Evolutionary conservation across 352 stramenopile species (phyloP).

Genomic region (Phytophthora boehmeriae): DNA sequence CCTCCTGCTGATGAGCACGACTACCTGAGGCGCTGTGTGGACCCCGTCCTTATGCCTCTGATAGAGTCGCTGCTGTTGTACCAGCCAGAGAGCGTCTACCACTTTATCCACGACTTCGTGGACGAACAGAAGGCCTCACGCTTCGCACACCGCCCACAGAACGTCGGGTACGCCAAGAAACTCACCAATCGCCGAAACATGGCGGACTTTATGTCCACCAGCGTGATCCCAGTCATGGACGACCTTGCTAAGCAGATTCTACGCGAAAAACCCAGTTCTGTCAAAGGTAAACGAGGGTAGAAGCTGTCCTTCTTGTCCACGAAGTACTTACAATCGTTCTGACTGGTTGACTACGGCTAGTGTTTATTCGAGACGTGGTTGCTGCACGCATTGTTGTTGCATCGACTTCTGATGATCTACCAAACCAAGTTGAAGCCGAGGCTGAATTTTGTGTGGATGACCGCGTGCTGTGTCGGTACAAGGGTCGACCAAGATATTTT

Average conservation of each 20-base stretch:
- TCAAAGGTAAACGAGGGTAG: conserved; percentile 43
- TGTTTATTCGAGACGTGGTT: conserved; percentile 70
- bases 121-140: conserved; percentile 56
- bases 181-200: conserved; percentile 76
- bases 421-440: conserved; percentile 56
- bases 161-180: conserved; percentile 66
- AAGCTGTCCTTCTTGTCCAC: neutral
- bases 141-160: conserved; percentile 36
- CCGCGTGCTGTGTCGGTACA: conserved; percentile 68
- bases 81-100: conserved; percentile 79
- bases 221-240: conserved; percentile 85
- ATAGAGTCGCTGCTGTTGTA: conserved; percentile 83
- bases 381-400: conserved; percentile 54
- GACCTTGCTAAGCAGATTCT: conserved; percentile 83
- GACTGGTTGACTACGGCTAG: conserved; percentile 17
- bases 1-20: conserved; percentile 73
- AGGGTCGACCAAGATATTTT: conserved; percentile 67
- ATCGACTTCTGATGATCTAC: conserved; percentile 25
- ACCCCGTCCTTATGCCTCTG: conserved; percentile 83
- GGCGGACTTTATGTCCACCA: conserved; percentile 87
- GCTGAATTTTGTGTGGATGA: conserved; percentile 47
- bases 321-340: neutral
- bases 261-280: conserved; percentile 67
- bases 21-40: conserved; percentile 76
- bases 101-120: conserved; percentile 84